phyloP scores from a whole-genome alignment of 371 early-diverging fungal species.

The Polyrhizophydium stewartii region DNA sequence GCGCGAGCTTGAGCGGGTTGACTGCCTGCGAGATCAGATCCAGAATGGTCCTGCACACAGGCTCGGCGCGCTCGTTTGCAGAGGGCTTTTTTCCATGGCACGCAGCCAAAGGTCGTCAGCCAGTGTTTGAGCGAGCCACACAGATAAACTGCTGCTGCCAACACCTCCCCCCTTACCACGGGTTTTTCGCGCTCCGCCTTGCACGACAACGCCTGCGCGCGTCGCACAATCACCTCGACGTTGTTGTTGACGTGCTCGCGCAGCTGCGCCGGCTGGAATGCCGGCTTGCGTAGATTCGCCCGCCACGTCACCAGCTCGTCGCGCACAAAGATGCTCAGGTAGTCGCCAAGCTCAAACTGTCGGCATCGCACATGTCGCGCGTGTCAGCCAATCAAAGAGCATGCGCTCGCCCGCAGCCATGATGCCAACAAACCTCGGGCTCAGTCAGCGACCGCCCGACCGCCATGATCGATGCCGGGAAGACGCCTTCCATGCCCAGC shows the following conservation, averaged over 20 bases:
- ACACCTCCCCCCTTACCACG: background rate
- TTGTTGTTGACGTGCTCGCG: conserved; percentile 62
- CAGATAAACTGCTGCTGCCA: background rate
- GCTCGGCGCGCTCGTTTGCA: conserved; percentile 38
- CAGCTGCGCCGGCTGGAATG: conserved; percentile 58
- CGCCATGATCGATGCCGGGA: conserved; percentile 75
- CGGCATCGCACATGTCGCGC: background rate
- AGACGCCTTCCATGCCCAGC: conserved; percentile 88
- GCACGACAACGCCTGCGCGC: conserved; percentile 69
- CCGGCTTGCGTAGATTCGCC: conserved; percentile 42
- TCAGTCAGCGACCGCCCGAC: conserved; percentile 73
- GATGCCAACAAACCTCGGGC: conserved; percentile 44
- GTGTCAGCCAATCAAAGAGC: background rate
- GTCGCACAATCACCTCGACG: conserved; percentile 64
- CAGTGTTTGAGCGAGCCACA: too few relatives aligned
- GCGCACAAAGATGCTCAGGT: conserved; percentile 77
- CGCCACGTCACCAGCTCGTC: conserved; percentile 87
- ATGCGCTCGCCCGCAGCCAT: conserved; percentile 6
- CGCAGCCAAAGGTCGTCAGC: too few relatives aligned
- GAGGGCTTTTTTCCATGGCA: too few relatives aligned
- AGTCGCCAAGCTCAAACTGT: conserved; percentile 76
- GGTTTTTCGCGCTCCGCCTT: conserved; percentile 71
- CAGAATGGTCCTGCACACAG: conserved; percentile 73
- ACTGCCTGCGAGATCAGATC: conserved; percentile 86
- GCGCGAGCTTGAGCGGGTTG: conserved; percentile 87